Percentiles rank a stretch among this genome's conserved stretches.
These are phyloP conservation scores for Candida palmyrensis DNA, from an alignment of 805 yeast species.

Conservation along the genomic window DNA sequence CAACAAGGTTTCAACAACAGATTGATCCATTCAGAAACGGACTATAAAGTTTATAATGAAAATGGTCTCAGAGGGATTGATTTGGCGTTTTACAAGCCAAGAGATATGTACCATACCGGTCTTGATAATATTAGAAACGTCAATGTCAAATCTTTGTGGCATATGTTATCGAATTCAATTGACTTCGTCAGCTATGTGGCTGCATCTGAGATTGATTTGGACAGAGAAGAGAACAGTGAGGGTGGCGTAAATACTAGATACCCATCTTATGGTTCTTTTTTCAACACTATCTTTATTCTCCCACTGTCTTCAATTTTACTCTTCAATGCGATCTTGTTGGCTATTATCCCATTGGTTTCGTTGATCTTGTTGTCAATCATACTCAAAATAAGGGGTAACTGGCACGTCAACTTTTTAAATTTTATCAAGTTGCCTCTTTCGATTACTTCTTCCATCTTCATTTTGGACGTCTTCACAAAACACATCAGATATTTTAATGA, in stretches of 20 bases:
- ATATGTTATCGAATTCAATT: constrained; percentile 71
- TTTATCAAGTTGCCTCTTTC: constrained; percentile 59
- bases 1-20: constrained; percentile 82
- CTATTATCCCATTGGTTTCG: constrained; percentile 50
- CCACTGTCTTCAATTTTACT: constrained; percentile 47
- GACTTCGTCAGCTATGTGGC: constrained; percentile 49
- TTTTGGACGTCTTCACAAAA: constrained; percentile 17
- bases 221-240: constrained; percentile 8
- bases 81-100: constrained; percentile 82
- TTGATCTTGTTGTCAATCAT: constrained; percentile 44
- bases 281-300: constrained; percentile 53
- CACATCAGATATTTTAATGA: constrained; percentile 18
- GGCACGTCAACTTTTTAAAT: constrained; percentile 40
- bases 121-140: constrained; percentile 65
- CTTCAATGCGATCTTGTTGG: constrained; percentile 49
- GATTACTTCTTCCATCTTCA: constrained; percentile 37
- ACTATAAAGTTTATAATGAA: constrained; percentile 64
- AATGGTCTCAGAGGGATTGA: constrained; percentile 81
- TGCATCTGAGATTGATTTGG: constrained; percentile 24
- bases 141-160: constrained; percentile 69
- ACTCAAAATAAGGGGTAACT: constrained; percentile 39
- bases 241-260: constrained; percentile 10
- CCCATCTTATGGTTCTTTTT: constrained; percentile 63
- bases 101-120: constrained; percentile 77
- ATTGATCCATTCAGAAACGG: constrained; percentile 76